A percentile compares a stretch with the other conserved stretches of the same genome.
Evolutionary conservation across 352 stramenopile species (phyloP).

Genomic region (Thalassiosira livingstoniorum): DNA sequence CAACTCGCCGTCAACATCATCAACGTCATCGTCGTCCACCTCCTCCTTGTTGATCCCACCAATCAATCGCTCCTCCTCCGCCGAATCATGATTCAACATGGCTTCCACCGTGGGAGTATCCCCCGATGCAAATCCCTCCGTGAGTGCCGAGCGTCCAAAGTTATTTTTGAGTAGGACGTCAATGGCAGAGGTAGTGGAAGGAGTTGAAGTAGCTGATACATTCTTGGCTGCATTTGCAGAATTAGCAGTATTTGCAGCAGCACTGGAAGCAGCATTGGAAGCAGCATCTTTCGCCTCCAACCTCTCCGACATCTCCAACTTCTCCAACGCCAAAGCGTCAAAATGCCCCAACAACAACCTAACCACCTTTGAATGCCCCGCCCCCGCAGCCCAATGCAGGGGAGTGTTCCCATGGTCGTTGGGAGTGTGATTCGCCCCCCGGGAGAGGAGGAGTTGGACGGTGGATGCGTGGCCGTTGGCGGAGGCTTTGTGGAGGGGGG

Average conservation of each 20-base stretch:
- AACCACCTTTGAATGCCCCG: slow-evolving; percentile 71
- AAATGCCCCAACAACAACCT: slow-evolving; percentile 71
- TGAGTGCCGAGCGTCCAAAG: slow-evolving; percentile 84
- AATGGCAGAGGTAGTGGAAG: no score
- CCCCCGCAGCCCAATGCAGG: slow-evolving; percentile 84
- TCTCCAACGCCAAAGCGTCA: slow-evolving; percentile 13
- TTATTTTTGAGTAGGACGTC: slow-evolving; percentile 85
- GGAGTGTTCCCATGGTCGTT: slow-evolving; percentile 82
- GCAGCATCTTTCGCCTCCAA: neutral
- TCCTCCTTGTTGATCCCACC: slow-evolving; percentile 44
- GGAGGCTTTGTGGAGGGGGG: slow-evolving; percentile 80
- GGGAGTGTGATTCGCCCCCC: slow-evolving; percentile 29
- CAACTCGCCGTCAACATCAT: slow-evolving; percentile 20
- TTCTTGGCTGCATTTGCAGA: no score
- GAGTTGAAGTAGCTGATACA: no score
- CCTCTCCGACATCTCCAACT: slow-evolving; percentile 1
- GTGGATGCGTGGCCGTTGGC: slow-evolving; percentile 79
- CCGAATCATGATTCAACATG: slow-evolving; percentile 86
- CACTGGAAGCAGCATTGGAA: neutral
- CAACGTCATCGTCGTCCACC: slow-evolving; percentile 40
- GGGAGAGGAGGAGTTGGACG: slow-evolving; percentile 65
- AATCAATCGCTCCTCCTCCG: slow-evolving; percentile 85
- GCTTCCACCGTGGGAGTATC: slow-evolving; percentile 79
- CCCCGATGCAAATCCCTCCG: slow-evolving; percentile 85
- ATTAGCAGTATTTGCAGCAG: no score